Conservation (phyloP, 345 rosid genomes). For the Anacardium occidentale region DNA sequence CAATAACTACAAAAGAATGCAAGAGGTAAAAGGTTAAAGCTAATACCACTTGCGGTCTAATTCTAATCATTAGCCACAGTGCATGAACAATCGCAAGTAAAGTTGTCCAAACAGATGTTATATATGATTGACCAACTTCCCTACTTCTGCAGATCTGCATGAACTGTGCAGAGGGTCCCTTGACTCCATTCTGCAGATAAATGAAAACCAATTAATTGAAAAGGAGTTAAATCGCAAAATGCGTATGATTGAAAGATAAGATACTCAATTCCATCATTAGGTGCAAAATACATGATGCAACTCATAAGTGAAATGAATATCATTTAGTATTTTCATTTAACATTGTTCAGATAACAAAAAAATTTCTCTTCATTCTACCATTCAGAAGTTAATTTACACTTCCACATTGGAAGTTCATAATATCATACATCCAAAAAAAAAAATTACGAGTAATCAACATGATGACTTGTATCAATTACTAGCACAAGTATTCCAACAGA, state of each 20-base stretch:
- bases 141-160: conserved; percentile 86
- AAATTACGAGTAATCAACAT: too few relatives aligned
- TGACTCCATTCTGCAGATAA: conserved; percentile 35
- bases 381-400: neutral
- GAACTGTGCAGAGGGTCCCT: conserved; percentile 41
- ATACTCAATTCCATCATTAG: neutral
- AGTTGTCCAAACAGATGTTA: conserved; percentile 85
- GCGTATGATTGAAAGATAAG: neutral
- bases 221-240: neutral
- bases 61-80: conserved; percentile 65
- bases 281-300: neutral
- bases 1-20: neutral
- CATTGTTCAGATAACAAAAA: neutral
- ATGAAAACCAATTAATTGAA: neutral
- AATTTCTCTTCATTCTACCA: neutral
- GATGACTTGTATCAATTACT: too few relatives aligned
- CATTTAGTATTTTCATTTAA: neutral
- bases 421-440: neutral
- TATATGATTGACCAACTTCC: conserved; percentile 92
- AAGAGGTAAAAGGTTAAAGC: conserved; percentile 7
- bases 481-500: too few relatives aligned
- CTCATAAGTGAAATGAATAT: neutral
- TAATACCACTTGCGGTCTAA: conserved; percentile 87
- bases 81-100: conserved; percentile 67
- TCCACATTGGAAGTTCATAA: neutral